Conservation (phyloP, 805 yeast genomes). For the Saccharomycopsis amapae region DNA sequence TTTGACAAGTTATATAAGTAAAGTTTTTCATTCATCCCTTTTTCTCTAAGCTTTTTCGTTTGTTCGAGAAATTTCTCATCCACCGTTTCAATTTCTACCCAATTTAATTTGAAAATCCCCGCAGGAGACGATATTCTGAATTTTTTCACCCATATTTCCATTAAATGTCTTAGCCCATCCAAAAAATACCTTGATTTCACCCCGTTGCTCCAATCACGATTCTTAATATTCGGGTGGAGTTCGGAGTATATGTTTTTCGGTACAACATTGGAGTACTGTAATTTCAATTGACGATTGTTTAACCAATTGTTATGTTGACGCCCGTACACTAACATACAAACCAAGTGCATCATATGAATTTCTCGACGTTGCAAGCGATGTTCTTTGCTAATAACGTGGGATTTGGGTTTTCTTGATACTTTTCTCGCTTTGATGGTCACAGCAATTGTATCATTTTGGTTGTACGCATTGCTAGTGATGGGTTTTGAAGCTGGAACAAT, state of each 20-base stretch:
- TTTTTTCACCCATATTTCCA: constrained; percentile 52
- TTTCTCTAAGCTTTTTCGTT: constrained; percentile 29
- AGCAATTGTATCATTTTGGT: not conserved
- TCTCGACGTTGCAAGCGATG: constrained; percentile 46
- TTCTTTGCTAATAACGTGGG: constrained; percentile 38
- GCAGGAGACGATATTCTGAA: constrained; percentile 41
- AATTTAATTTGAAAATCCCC: constrained; percentile 34
- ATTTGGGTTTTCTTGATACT: not conserved
- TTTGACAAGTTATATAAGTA: constrained; percentile 39
- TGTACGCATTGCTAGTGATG: not conserved
- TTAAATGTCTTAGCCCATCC: constrained; percentile 66
- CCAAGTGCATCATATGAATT: constrained; percentile 53
- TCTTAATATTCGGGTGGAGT: constrained; percentile 40
- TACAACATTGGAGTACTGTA: constrained; percentile 37
- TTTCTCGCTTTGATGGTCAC: constrained; percentile 5
- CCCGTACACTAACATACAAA: constrained; percentile 60
- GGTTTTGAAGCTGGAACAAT: constrained; percentile 4
- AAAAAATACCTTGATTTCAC: constrained; percentile 60
- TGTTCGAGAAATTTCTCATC: constrained; percentile 26
- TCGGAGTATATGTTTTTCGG: constrained; percentile 42
- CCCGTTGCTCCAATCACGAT: constrained; percentile 30
- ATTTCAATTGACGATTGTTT: constrained; percentile 38
- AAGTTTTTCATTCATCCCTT: constrained; percentile 28
- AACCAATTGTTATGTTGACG: constrained; percentile 70
- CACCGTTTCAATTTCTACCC: constrained; percentile 39